Conservation (phyloP, 768 basidiomycete genomes). For the Calocera cornea region DNA sequence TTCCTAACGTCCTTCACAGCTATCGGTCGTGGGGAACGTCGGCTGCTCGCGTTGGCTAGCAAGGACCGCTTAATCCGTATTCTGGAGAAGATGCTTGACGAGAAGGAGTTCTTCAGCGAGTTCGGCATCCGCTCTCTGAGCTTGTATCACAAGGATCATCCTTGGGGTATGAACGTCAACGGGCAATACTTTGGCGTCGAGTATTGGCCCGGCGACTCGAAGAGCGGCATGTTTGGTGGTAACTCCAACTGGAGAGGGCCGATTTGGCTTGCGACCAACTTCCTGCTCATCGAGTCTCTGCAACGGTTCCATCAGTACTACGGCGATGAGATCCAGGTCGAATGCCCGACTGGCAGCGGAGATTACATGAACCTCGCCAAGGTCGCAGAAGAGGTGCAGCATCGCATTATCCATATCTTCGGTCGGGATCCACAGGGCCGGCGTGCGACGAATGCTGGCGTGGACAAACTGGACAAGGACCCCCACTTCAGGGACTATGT, state of each 20-base stretch:
- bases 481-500: slow-evolving; percentile 95
- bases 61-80: slow-evolving; percentile 83
- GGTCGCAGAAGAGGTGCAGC: slow-evolving; percentile 96
- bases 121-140: slow-evolving; percentile 95
- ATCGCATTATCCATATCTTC: slow-evolving; percentile 97
- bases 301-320: slow-evolving; percentile 98
- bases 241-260: slow-evolving; percentile 28
- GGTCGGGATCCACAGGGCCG: slow-evolving; percentile 77
- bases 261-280: slow-evolving; percentile 91
- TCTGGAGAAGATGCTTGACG: slow-evolving; percentile 92
- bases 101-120: slow-evolving; percentile 90
- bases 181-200: slow-evolving; percentile 82
- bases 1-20: background rate
- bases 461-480: slow-evolving; percentile 73
- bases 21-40: slow-evolving; percentile 46
- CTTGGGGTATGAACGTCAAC: slow-evolving; percentile 90
- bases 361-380: slow-evolving; percentile 91
- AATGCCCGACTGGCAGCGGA: slow-evolving; percentile 95
- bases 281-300: slow-evolving; percentile 86
- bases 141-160: slow-evolving; percentile 75
- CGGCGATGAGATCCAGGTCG: slow-evolving; percentile 80
- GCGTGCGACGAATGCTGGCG: slow-evolving; percentile 85
- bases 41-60: slow-evolving; percentile 75
- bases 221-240: slow-evolving; percentile 91
- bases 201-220: slow-evolving; percentile 98